Evolutionary conservation across 768 basidiomycete genomes (phyloP).

Genomic region (Pleurotus salmoneostramineus): DNA sequence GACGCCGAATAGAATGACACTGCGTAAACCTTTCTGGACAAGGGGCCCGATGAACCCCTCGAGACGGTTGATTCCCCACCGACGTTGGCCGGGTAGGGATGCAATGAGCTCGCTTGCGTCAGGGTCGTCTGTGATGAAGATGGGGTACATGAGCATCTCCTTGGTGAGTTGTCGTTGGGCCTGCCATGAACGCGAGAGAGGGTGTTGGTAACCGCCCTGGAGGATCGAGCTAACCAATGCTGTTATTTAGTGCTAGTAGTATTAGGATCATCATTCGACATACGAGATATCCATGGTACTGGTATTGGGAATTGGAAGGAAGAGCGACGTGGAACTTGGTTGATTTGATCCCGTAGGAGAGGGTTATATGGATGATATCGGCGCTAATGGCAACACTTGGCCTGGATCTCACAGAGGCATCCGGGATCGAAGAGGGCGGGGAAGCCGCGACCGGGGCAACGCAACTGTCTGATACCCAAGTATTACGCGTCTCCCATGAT

Average conservation of each 20-base stretch:
- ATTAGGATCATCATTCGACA: slow-evolving; percentile 13
- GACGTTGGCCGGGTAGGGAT: slow-evolving; percentile 78
- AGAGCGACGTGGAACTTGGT: background rate
- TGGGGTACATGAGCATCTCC: slow-evolving; percentile 98
- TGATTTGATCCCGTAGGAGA: background rate
- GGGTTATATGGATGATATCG: background rate
- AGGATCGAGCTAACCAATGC: slow-evolving; percentile 61
- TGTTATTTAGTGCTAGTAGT: slow-evolving; percentile 6
- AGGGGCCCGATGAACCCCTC: slow-evolving; percentile 83
- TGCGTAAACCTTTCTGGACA: slow-evolving; percentile 83
- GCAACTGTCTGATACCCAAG: slow-evolving; percentile 5
- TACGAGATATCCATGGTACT: slow-evolving; percentile 42
- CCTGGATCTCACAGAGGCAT: background rate
- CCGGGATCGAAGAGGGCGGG: background rate
- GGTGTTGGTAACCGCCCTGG: slow-evolving; percentile 93
- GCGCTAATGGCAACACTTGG: background rate
- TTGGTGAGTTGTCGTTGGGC: slow-evolving; percentile 74
- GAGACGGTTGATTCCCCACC: slow-evolving; percentile 97
- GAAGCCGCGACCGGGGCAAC: background rate
- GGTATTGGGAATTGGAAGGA: background rate
- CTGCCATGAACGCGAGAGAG: slow-evolving; percentile 87
- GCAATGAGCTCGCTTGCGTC: slow-evolving; percentile 76
- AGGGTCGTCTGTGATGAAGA: slow-evolving; percentile 95
- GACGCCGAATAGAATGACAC: slow-evolving; percentile 94
- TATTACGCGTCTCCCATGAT: background rate